phyloP scores from a whole-genome alignment of 1,284 basidiomycete species.

The Earliella scabrosa region DNA sequence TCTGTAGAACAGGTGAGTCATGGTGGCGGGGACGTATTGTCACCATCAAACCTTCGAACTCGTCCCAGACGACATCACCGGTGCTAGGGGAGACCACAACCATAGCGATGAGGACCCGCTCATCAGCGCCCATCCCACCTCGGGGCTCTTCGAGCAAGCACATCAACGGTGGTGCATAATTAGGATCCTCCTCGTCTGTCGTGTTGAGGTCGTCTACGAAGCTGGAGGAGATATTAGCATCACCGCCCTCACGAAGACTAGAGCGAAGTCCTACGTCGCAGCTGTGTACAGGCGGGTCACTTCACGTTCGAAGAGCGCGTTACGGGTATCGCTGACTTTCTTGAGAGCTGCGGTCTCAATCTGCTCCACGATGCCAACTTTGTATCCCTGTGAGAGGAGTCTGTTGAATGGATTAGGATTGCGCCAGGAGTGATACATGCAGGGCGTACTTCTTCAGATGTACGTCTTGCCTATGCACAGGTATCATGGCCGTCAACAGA shows the following conservation, averaged over 20 bases:
- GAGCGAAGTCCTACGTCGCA: conserved; percentile 68
- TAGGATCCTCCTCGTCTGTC: conserved; percentile 63
- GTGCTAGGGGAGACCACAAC: conserved; percentile 86
- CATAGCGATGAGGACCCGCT: conserved; percentile 71
- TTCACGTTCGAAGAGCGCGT: conserved; percentile 82
- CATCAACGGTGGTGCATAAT: conserved; percentile 63
- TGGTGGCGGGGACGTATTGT: background rate
- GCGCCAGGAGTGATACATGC: background rate
- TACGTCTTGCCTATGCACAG: conserved; percentile 79
- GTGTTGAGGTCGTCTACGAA: conserved; percentile 78
- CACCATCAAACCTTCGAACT: conserved; percentile 74
- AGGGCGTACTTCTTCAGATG: conserved; percentile 90
- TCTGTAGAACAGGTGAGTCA: conserved; percentile 47
- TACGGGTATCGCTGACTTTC: conserved; percentile 85
- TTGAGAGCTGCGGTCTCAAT: conserved; percentile 95
- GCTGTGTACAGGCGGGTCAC: conserved; percentile 87
- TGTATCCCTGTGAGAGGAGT: conserved; percentile 84
- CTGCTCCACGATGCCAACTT: conserved; percentile 93
- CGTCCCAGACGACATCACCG: conserved; percentile 92
- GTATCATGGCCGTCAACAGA: conserved; percentile 84
- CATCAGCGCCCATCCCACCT: conserved; percentile 56
- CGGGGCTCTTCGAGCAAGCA: conserved; percentile 72
- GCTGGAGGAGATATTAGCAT: conserved; percentile 41
- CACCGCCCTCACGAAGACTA: too few species aligned
- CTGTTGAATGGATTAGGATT: conserved; percentile 41